Evolutionary conservation across 1,139 yeast genomes (phyloP), one percentile per base, ranked within the genome.

Genomic region (Entelexis paramagnoliae): DNA sequence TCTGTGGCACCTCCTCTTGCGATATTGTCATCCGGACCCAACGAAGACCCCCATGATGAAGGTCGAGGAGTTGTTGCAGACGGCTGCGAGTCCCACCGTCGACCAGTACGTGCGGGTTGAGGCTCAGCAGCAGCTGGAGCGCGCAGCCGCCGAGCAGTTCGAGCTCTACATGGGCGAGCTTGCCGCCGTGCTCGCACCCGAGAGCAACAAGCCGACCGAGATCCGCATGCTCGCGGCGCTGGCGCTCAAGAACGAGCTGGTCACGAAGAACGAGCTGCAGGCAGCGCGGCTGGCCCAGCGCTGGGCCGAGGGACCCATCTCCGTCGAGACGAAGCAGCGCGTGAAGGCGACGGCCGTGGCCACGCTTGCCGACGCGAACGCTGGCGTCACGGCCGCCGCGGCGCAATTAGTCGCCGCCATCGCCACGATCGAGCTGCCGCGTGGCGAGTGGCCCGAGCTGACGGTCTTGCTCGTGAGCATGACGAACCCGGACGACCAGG

Each of bases 391-490:
- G 28, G 79, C 81, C 55, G 78, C 95, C 22, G 83, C 93, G 30
- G 96, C 98, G 20, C 97, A 91, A 71, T 75, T 91, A 60, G 91
- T 91, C 55, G 95, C 97, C 29, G 95, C 97, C 10, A 85, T 91
- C 62, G 98, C 97, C 16, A 93, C 84, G 59, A 86, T 91, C 55
- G 98, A 91, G 67, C 75, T 91, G 59, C 97, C 97, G 46, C 72
- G 82, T 58, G 77, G 76, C 59, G 86, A 83, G 64, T 91, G 98
- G 98, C 83, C 84, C 22, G 89, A 83, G 54, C 74, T 91, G 64
- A 85, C 91, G 70, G 79, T 81, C 51, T 76, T 78, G 45, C 83
- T 91, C 64, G 91, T 91, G 50, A 86, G 83, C 58, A 86, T 88
- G 67, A 91, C 97, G 43, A 80, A 80, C 62, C 73, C 82, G 10